Evolutionary conservation across 768 basidiomycete genomes (phyloP).

Genomic region (Tricholoma sp.): DNA sequence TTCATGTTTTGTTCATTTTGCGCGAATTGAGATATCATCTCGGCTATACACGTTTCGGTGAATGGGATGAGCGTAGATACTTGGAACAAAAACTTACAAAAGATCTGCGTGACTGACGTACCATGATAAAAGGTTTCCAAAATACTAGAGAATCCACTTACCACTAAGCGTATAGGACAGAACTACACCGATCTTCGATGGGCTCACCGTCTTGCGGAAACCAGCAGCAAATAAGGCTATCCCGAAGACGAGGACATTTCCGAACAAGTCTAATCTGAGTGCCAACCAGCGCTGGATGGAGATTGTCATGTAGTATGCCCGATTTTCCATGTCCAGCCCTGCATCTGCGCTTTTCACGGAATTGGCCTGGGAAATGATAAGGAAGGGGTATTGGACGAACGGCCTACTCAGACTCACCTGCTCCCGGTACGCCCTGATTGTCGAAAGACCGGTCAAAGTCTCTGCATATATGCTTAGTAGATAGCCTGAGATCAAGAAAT

Average conservation of each 20-base stretch:
- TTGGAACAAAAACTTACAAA: slow-evolving; percentile 38
- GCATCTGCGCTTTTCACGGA: slow-evolving; percentile 46
- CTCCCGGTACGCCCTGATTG: slow-evolving; percentile 54
- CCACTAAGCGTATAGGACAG: slow-evolving; percentile 50
- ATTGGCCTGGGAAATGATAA: slow-evolving; percentile 28
- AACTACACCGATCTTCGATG: slow-evolving; percentile 59
- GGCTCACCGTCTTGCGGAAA: slow-evolving; percentile 48
- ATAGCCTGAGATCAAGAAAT: neutral
- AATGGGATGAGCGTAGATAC: neutral
- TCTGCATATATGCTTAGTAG: slow-evolving; percentile 29
- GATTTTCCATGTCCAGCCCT: slow-evolving; percentile 54
- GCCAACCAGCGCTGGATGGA: slow-evolving; percentile 63
- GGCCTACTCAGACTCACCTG: slow-evolving; percentile 32
- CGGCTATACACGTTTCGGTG: slow-evolving; percentile 27
- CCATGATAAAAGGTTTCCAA: neutral
- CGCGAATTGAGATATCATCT: slow-evolving; percentile 52
- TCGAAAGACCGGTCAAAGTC: slow-evolving; percentile 57
- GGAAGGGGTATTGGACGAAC: neutral
- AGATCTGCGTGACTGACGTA: slow-evolving; percentile 42
- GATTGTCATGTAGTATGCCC: slow-evolving; percentile 61
- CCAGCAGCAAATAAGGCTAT: slow-evolving; percentile 67
- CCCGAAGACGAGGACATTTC: slow-evolving; percentile 61
- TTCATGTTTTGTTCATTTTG: slow-evolving; percentile 70
- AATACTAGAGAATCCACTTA: slow-evolving; percentile 22
- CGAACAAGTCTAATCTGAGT: slow-evolving; percentile 60